These are phyloP conservation scores for Aspergillus amoenus DNA, from an alignment of 2,329 filamentous ascomycete genomes.

Conservation along the genomic window DNA sequence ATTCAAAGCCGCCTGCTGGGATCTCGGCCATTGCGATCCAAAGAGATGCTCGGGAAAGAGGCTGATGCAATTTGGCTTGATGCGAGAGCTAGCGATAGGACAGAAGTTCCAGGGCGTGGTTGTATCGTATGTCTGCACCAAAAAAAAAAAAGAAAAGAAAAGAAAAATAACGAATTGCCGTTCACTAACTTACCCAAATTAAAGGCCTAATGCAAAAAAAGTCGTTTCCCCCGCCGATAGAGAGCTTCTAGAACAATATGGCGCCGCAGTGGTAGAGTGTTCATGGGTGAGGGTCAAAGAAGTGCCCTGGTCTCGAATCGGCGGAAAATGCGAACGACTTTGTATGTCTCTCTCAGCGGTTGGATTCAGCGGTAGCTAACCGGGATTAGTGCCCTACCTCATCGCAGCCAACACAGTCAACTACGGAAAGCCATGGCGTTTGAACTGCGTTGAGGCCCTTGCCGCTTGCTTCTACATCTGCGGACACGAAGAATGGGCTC, in stretches of 20 bases:
- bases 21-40: slow-evolving; percentile 94
- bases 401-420: slow-evolving; percentile 97
- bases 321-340: slow-evolving; percentile 86
- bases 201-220: slow-evolving; percentile 78
- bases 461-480: slow-evolving; percentile 93
- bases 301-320: slow-evolving; percentile 86
- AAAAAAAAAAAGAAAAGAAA: background rate
- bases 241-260: slow-evolving; percentile 79
- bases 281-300: slow-evolving; percentile 93
- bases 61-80: slow-evolving; percentile 85
- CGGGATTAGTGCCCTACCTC: slow-evolving; percentile 71
- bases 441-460: slow-evolving; percentile 95
- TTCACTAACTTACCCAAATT: background rate
- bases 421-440: slow-evolving; percentile 89
- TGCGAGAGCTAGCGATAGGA: slow-evolving; percentile 88
- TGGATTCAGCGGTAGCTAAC: background rate
- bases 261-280: slow-evolving; percentile 94
- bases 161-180: background rate
- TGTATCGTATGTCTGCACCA: slow-evolving; percentile 60
- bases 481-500: slow-evolving; percentile 86
- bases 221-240: slow-evolving; percentile 80
- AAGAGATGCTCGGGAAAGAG: slow-evolving; percentile 96
- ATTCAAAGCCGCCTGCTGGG: slow-evolving; percentile 97
- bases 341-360: slow-evolving; percentile 34
- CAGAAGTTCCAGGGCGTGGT: slow-evolving; percentile 91